Base-by-base conservation (phyloP, 768 basidiomycete species). In the Termitomyces sp. region DNA sequence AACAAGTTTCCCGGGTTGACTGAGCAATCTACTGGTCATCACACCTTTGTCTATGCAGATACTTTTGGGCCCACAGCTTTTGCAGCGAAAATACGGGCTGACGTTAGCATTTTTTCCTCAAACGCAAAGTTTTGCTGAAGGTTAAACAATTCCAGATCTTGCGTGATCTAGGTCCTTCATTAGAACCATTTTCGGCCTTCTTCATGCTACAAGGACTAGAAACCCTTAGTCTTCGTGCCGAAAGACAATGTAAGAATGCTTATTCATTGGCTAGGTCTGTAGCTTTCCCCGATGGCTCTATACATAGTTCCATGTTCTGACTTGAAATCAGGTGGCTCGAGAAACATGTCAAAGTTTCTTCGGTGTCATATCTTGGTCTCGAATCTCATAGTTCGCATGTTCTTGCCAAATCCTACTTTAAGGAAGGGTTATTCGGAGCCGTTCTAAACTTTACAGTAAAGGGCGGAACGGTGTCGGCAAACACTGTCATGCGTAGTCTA, bases 101-200 rank as follows among this genome's bases (percentile, higher is more conserved):
- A 52, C 35, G 50, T 51, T 10, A 12, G 49, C 18, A 27, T 18
- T 9, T 13, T 3, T 41, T 22, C 11, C 12, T 42, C 9, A 31
- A 15, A n/a, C 36, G 15, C 22, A 2, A 27, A 20, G n/a, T 7
- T 35, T 43, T 16, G n/a, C 10, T 40, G 9, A 50, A n/a, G 7
- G n/a, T 42, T 15, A 9, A 27, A 27, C 1, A 31, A 31, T n/a
- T 72, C 6, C 18, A 80, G 57, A 68, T 75, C 25, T 67, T 81
- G 44, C 78, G 82, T 11, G 81, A 83, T 57, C 54, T 82, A n/a
- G 82, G 82, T 29, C 68, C 77, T n/a, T 61, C 72, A 9, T 57
- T 82, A 44, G 81, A 78, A 62, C 82, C 82, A 11, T 80, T 83
- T 61, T 75, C 68, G 0, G 78, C 79, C 3, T 83, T 83, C 63